Conservation (phyloP, 2,329 filamentous ascomycete genomes). For the Albophoma yamanashiensis region DNA sequence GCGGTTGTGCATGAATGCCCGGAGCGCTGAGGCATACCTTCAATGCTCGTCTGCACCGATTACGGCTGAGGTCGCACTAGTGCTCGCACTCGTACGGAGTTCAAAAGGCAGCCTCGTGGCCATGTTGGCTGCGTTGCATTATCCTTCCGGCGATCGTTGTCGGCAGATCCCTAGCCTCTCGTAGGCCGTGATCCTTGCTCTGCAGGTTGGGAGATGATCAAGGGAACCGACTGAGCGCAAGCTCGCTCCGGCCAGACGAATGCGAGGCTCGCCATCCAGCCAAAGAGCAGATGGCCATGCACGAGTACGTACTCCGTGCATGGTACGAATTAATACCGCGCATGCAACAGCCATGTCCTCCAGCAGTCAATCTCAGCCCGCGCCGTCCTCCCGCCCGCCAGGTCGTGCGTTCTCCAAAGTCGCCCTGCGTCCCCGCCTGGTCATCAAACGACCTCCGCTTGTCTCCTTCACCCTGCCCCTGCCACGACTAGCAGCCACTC, state of each 20-base stretch:
- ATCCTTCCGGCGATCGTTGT: not conserved
- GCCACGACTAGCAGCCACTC: not conserved
- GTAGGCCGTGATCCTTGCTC: not conserved
- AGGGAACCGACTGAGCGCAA: not conserved
- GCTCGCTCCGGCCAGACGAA: not conserved
- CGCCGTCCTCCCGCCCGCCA: too few species aligned
- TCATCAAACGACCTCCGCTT: not conserved
- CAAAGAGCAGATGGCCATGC: not conserved
- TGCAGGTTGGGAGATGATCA: not conserved
- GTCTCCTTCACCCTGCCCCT: not conserved
- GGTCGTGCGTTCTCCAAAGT: not conserved
- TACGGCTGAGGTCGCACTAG: not conserved
- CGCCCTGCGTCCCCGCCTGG: not conserved
- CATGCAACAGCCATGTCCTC: too few species aligned
- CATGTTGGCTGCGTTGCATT: not conserved
- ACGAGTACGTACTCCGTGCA: too few species aligned
- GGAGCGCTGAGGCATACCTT: not conserved
- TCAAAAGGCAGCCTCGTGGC: not conserved
- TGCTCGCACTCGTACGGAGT: too few species aligned
- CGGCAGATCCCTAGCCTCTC: not conserved
- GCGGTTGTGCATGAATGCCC: not conserved
- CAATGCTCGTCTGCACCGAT: not conserved
- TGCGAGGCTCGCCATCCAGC: not conserved
- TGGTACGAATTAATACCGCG: too few species aligned
- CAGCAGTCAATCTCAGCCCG: not conserved